phyloP scores from a whole-genome alignment of 345 rosid species.

The Populus simonii region DNA sequence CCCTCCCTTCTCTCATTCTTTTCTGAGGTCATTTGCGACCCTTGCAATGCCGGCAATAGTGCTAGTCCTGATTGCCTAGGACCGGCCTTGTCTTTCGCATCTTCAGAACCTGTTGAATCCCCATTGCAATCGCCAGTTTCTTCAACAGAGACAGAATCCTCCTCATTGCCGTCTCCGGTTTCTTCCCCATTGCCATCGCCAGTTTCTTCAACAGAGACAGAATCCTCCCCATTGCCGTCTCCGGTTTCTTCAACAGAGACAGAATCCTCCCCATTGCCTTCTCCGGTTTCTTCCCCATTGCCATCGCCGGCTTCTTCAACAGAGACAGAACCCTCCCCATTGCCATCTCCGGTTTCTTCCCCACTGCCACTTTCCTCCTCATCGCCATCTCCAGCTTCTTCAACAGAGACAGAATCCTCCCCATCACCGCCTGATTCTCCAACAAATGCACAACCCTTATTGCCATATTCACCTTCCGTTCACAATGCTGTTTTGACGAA shows the following conservation, averaged over 20 bases:
- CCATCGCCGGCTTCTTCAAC: neutral
- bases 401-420: neutral
- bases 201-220: neutral
- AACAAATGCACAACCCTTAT: neutral
- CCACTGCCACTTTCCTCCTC: no score
- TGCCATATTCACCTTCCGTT: neutral
- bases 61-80: neutral
- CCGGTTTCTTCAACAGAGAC: neutral
- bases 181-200: neutral
- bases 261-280: neutral
- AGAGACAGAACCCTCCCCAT: neutral
- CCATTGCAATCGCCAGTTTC: neutral
- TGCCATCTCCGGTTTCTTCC: no score
- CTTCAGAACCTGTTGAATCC: neutral
- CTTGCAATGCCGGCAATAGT: neutral
- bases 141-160: no score
- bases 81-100: neutral
- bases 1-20: slow-evolving; percentile 1
- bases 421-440: neutral
- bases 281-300: neutral
- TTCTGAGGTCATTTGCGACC: neutral
- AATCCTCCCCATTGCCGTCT: neutral
- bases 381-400: neutral
- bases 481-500: neutral
- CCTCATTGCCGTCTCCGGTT: neutral